phyloP scores from a whole-genome alignment of 2,329 filamentous ascomycete genomes.

The Colletotrichum nymphaeae region DNA sequence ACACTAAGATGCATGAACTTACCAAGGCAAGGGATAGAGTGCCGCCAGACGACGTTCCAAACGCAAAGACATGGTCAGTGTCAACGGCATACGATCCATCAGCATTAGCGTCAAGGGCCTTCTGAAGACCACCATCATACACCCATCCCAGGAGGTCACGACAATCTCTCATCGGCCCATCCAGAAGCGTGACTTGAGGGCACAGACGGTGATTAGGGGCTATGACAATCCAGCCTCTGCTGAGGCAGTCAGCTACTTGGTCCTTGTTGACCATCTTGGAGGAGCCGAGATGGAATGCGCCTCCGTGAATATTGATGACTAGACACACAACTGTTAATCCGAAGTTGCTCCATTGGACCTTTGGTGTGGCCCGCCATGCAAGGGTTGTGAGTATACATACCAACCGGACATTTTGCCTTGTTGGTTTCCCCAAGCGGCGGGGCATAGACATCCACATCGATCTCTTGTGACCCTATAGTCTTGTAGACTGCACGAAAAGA shows the following conservation, averaged over 20 bases:
- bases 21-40: conserved; percentile 49
- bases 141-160: conserved; percentile 50
- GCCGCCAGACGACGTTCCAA: conserved; percentile 51
- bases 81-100: conserved; percentile 39
- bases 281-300: conserved; percentile 55
- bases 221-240: conserved; percentile 51
- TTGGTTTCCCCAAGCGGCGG: conserved; percentile 27
- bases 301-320: conserved; percentile 56
- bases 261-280: conserved; percentile 51
- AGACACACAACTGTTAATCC: neutral
- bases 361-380: neutral
- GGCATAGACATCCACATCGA: conserved; percentile 44
- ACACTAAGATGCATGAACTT: conserved; percentile 24
- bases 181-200: conserved; percentile 45
- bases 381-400: conserved; percentile 6
- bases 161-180: conserved; percentile 47
- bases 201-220: conserved; percentile 47
- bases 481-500: conserved; percentile 45
- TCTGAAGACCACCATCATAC: conserved; percentile 43
- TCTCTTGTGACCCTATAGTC: conserved; percentile 40
- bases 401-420: conserved; percentile 20
- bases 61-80: conserved; percentile 45
- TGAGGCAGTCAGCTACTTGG: conserved; percentile 50
- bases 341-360: neutral
- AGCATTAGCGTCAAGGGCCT: conserved; percentile 33